Percentiles rank a stretch among this genome's conserved stretches.
These are phyloP conservation scores for Gracilaria domingensis DNA, from an alignment of 23 red algal genomes.

Conservation along the genomic window DNA sequence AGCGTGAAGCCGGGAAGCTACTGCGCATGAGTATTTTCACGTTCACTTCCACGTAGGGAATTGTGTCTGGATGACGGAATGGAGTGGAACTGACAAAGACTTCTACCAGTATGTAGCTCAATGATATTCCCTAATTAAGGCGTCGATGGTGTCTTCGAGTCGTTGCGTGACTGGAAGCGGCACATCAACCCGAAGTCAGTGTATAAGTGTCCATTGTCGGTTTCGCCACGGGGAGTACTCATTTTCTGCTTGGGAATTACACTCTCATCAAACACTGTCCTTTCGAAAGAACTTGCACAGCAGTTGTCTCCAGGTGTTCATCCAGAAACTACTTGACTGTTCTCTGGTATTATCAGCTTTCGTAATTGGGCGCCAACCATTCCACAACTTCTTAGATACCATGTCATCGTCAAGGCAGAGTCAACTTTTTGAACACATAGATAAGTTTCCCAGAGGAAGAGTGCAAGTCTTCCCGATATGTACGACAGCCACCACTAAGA, in stretches of 20 bases:
- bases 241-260: conserved; percentile 8
- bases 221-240: not conserved
- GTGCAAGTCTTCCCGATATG: conserved; percentile 31
- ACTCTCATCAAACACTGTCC: not conserved
- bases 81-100: not conserved
- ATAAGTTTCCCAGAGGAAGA: conserved; percentile 3
- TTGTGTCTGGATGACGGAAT: not conserved
- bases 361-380: conserved; percentile 3
- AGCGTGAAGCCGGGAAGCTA: not conserved
- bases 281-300: not conserved
- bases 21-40: not conserved
- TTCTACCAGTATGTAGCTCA: not conserved
- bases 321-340: not conserved
- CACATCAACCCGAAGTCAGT: not conserved
- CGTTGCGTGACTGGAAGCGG: not conserved
- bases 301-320: not conserved
- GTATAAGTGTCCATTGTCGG: not conserved
- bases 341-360: not conserved
- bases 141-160: not conserved
- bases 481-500: not conserved
- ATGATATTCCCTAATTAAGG: not conserved
- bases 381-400: not conserved
- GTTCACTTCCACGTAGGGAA: not conserved
- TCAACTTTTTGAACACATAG: not conserved
- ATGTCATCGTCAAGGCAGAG: not conserved